Conservation (phyloP, 192 early-diverging fungal genomes). For the Coemansia aciculifera region DNA sequence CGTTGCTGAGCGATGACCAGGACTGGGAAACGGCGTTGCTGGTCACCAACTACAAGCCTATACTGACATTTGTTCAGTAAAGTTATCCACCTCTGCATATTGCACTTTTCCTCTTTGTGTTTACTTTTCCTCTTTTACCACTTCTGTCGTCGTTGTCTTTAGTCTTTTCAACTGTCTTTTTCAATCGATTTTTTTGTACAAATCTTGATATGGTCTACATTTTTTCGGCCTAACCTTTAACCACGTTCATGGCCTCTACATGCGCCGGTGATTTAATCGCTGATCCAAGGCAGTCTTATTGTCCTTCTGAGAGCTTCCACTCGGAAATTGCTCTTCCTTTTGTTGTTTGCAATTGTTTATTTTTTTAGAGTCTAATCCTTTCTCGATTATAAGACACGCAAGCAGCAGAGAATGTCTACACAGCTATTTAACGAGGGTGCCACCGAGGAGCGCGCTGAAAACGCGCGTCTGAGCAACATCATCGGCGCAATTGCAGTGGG, state of each 20-base stretch:
- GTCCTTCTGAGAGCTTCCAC: neutral
- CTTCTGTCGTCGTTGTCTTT: too few species aligned
- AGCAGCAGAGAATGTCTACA: conserved; percentile 49
- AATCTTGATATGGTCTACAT: neutral
- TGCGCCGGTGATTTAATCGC: neutral
- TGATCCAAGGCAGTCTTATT: neutral
- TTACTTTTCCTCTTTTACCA: neutral
- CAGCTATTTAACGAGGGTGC: conserved; percentile 95
- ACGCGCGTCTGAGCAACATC: conserved; percentile 87
- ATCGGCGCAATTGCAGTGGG: conserved; percentile 99
- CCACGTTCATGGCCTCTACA: neutral
- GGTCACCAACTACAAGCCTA: conserved; percentile 46
- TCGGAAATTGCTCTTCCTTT: neutral
- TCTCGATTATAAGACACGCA: neutral
- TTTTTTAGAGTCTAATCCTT: neutral
- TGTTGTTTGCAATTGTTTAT: conserved; percentile 6
- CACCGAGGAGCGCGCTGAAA: conserved; percentile 95
- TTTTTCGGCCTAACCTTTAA: too few species aligned
- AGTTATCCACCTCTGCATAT: conserved; percentile 17
- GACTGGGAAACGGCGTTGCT: conserved; percentile 44
- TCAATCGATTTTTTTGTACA: neutral
- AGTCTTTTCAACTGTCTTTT: neutral
- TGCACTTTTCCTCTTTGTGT: neutral
- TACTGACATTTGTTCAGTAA: conserved; percentile 43
- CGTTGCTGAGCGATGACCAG: conserved; percentile 37